These are phyloP conservation scores for Auriscalpium microsporum DNA, from an alignment of 768 basidiomycete genomes.

Conservation along the genomic window DNA sequence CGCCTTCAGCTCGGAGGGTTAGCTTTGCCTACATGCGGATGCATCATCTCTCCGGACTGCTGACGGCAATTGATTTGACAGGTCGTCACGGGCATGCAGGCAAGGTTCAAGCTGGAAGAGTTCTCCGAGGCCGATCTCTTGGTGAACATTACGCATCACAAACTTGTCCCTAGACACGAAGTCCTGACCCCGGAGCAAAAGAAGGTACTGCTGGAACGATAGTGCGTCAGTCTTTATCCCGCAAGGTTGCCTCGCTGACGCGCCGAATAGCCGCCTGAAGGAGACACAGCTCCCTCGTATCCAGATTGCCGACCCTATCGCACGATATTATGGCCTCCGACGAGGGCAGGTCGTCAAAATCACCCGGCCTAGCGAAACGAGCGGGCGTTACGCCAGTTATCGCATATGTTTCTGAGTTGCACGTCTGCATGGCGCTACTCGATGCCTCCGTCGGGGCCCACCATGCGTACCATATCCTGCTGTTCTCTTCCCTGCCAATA, in stretches of 20 bases:
- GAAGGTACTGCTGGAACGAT: conserved; percentile 77
- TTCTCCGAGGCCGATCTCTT: conserved; percentile 94
- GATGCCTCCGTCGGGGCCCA: no score
- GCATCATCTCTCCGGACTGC: not conserved
- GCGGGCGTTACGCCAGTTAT: conserved; percentile 88
- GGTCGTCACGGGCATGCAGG: conserved; percentile 89
- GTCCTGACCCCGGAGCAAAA: conserved; percentile 83
- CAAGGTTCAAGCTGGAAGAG: conserved; percentile 84
- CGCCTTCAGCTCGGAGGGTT: conserved; percentile 92
- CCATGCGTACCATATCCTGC: no score
- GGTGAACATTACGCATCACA: conserved; percentile 96
- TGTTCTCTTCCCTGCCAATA: no score
- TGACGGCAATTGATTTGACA: conserved; percentile 23
- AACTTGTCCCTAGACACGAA: conserved; percentile 88
- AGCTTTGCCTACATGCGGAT: conserved; percentile 10
- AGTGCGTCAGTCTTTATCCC: conserved; percentile 51
- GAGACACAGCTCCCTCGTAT: conserved; percentile 98
- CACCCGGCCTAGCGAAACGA: conserved; percentile 93
- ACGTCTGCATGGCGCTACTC: not conserved
- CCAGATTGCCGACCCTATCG: conserved; percentile 94
- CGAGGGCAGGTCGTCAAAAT: conserved; percentile 98
- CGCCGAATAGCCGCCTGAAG: conserved; percentile 72
- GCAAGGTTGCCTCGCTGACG: not conserved
- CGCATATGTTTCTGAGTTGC: conserved; percentile 70
- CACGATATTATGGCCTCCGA: conserved; percentile 92